Conservation (phyloP, 495 filamentous ascomycete species). For the Aspergillus heteromorphus region DNA sequence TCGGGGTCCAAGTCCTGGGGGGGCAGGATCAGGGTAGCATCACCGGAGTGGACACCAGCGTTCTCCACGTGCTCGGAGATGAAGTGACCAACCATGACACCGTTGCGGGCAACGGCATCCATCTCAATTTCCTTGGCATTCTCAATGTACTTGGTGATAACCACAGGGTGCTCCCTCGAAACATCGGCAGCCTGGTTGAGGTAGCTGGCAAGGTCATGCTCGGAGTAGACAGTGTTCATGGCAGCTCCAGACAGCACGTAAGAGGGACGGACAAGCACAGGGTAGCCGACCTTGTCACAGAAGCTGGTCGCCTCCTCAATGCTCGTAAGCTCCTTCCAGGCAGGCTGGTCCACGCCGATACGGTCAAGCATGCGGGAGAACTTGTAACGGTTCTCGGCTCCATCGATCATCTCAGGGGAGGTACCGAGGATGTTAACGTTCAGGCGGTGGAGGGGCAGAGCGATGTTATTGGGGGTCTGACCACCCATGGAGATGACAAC, state of each 20-base stretch:
- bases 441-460: slow-evolving; percentile 77
- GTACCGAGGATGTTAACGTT: slow-evolving; percentile 92
- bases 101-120: slow-evolving; percentile 85
- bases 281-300: slow-evolving; percentile 84
- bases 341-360: slow-evolving; percentile 90
- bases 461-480: slow-evolving; percentile 98
- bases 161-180: slow-evolving; percentile 96
- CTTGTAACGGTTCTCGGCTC: slow-evolving; percentile 96
- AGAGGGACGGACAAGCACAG: slow-evolving; percentile 90
- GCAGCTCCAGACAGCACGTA: slow-evolving; percentile 97
- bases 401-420: slow-evolving; percentile 98
- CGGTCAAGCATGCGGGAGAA: slow-evolving; percentile 97
- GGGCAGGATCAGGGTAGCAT: slow-evolving; percentile 93
- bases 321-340: slow-evolving; percentile 95
- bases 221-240: slow-evolving; percentile 97
- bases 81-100: slow-evolving; percentile 85
- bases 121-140: slow-evolving; percentile 97
- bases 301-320: slow-evolving; percentile 81
- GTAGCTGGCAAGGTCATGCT: slow-evolving; percentile 86
- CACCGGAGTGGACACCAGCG: slow-evolving; percentile 96
- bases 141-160: slow-evolving; percentile 98
- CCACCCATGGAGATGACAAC: slow-evolving; percentile 98
- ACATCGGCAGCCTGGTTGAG: slow-evolving; percentile 84
- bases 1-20: slow-evolving; percentile 90
- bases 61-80: slow-evolving; percentile 97